Base-by-base conservation (phyloP, 768 basidiomycete genomes). In the Mycena venus region DNA sequence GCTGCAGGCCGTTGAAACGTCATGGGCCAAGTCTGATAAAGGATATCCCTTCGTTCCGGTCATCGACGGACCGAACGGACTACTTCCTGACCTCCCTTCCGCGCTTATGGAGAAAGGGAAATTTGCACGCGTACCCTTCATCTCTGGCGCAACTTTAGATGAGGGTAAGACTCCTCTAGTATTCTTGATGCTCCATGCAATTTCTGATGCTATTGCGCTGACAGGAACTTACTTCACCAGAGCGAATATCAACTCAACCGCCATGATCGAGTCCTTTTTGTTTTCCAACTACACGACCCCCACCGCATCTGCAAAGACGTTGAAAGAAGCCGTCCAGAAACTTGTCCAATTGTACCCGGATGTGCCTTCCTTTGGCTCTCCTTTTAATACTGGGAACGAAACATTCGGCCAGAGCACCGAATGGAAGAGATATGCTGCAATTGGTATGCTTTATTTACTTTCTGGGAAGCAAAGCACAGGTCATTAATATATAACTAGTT, bases 341-440 rank as follows among this genome's bases (percentile, higher is more conserved):
- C 36, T 70, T 23, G 19, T 70, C 1, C 2, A n/a, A 17, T 68
- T 56, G 7, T 56, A 56, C 14, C 55, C 55, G 17, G 31, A 56
- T 29, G 72, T 82, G 25, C 85, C 88, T n/a, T 79, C 85, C 9
- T 70, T 83, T 31, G 88, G 87, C 0, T 86, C 85, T 1, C 88
- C 88, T 0, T 89, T 82, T 72, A 81, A 82, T 34, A 88, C 87
- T 0, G 68, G 68, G 11, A 83, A 85, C 64, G 71, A 86, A 29
- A 86, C 86, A 0, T 88, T 88, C 68, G 86, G 86, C 0, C 78
- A 85, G 6, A 80, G 80, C 15, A 63, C 77, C 23, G 78, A 81
- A 12, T 88, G 79, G 74, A 88, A 88, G 66, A 84, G 85, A 40
- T 79, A 75, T n/a, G 74, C 85, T 2, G 80, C 84, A 15, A 78